Conservation (phyloP, 345 rosid species). For the Angophora floribunda region DNA sequence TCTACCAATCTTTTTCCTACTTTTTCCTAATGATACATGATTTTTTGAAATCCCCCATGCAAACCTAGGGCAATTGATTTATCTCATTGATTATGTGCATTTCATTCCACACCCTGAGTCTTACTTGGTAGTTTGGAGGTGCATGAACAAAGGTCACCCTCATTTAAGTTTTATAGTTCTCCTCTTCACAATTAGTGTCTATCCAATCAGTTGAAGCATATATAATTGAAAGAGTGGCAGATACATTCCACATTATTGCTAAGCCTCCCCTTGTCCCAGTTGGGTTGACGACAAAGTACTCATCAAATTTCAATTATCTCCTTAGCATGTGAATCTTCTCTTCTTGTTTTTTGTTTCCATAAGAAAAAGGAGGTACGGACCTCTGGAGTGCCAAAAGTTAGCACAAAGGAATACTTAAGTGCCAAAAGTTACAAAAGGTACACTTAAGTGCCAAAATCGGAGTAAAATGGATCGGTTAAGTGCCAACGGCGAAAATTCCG, state of each 20-base stretch:
- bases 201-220: no score
- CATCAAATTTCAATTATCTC: not conserved
- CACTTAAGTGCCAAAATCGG: no score
- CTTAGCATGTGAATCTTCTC: no score
- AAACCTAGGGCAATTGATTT: fast-evolving
- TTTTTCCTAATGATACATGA: not conserved
- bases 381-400: no score
- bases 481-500: no score
- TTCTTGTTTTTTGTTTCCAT: not conserved
- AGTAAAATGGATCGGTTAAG: no score
- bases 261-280: not conserved
- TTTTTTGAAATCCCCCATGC: not conserved
- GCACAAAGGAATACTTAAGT: no score
- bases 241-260: not conserved
- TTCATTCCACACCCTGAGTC: not conserved
- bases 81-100: fast-evolving
- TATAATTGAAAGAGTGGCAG: fast-evolving
- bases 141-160: not conserved
- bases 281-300: no score
- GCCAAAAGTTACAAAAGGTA: no score
- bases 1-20: no score
- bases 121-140: not conserved
- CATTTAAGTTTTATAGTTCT: not conserved
- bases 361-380: no score
- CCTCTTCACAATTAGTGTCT: not conserved